phyloP scores from a whole-genome alignment of 805 yeast species.

The Priceomyces melissophilus region DNA sequence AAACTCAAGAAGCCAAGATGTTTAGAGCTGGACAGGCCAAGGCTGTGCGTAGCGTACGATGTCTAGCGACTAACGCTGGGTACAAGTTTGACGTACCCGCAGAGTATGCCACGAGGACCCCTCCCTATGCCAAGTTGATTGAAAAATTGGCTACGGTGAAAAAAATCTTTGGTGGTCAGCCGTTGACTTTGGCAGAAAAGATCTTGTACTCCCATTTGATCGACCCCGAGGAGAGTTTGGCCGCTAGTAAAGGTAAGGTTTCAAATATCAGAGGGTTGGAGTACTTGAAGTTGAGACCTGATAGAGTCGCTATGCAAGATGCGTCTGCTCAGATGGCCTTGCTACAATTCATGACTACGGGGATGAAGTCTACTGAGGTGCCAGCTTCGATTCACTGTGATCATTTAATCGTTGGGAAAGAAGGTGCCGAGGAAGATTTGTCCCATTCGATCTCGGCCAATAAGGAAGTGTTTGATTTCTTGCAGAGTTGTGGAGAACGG shows the following conservation, averaged over 20 bases:
- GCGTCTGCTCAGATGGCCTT: constrained; percentile 99
- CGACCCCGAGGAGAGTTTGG: constrained; percentile 80
- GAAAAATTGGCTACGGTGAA: constrained; percentile 62
- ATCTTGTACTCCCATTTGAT: constrained; percentile 89
- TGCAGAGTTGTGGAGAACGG: constrained; percentile 87
- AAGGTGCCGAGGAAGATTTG: constrained; percentile 85
- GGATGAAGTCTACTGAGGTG: constrained; percentile 79
- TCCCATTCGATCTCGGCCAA: constrained; percentile 77
- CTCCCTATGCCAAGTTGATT: constrained; percentile 81
- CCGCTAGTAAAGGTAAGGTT: constrained; percentile 43
- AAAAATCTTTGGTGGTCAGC: constrained; percentile 59
- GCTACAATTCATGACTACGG: constrained; percentile 96
- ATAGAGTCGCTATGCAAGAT: constrained; percentile 99
- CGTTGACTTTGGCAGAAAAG: constrained; percentile 93
- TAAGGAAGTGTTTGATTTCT: constrained; percentile 93
- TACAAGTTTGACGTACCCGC: constrained; percentile 45
- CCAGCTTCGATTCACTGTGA: constrained; percentile 98
- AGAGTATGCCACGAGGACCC: constrained; percentile 67
- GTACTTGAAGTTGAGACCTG: constrained; percentile 91
- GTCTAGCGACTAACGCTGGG: constrained; percentile 13
- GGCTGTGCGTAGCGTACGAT: not conserved
- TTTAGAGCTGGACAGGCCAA: constrained; percentile 20
- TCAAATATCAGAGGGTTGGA: constrained; percentile 75
- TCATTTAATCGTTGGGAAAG: constrained; percentile 94
- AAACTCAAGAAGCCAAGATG: no score